Percentiles rank a stretch among this genome's conserved stretches.
Conservation (phyloP, 305 asterid species). For the Solanum hybrid region DNA sequence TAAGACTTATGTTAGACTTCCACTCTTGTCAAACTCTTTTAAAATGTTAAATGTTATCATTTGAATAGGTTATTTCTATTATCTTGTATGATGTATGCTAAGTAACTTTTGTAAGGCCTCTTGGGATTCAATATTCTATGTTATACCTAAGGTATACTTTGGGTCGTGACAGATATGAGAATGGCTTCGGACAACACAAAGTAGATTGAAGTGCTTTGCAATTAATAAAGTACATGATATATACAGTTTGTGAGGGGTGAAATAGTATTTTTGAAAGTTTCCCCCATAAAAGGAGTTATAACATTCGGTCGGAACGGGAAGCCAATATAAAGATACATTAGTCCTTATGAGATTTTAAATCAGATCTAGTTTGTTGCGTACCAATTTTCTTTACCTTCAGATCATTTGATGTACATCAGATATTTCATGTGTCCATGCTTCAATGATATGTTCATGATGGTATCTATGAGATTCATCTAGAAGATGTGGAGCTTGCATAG, state of each 20-base stretch:
- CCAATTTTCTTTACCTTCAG: not conserved
- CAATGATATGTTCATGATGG: not conserved
- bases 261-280: not conserved
- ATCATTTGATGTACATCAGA: not conserved
- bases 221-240: not conserved
- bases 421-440: not conserved
- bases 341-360: not conserved
- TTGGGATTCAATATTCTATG: too few species aligned
- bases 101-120: too few species aligned
- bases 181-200: not conserved
- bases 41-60: too few species aligned
- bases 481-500: not conserved
- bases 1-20: too few species aligned
- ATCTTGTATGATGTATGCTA: too few species aligned
- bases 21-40: too few species aligned
- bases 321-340: not conserved
- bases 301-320: not conserved
- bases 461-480: not conserved
- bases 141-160: too few species aligned
- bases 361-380: not conserved
- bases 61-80: too few species aligned
- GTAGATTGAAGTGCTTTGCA: not conserved
- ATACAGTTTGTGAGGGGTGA: not conserved
- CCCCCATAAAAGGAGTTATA: not conserved
- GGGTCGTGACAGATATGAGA: not conserved